Evolutionary conservation across 1,139 yeast species (phyloP), one percentile per base, ranked within the genome.

Genomic region (Blastobotrys serpentis): DNA sequence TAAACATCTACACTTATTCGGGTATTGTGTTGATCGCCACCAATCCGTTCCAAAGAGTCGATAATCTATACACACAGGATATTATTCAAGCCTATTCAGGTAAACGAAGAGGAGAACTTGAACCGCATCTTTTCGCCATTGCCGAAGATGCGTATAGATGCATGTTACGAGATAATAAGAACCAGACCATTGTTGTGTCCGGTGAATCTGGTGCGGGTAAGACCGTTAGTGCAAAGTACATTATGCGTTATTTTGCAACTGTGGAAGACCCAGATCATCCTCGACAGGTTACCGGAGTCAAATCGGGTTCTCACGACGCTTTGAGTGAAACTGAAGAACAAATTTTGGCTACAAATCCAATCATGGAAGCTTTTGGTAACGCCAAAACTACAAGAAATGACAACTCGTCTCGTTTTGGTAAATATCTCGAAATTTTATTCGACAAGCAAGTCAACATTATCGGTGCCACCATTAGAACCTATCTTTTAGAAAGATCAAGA

Each of bases 171-270:
- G 94, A 88, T 61, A 75, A 78, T 39, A 76, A 80, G 59, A 90
- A 92, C 70, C 98, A 92, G 71, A 92, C 98, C 1, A 90, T 92
- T 57, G 96, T 92, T 34, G 98, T 92, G 22, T 83, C 94, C 61
- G 98, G 98, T 67, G 98, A 92, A 69, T 87, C 96, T 4, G 98
- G 98, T 67, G 98, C 98, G 19, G 98, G 98, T 69, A 94, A 92
- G 65, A 94, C 98, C 2, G 98, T 92, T 38, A 82, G 94, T 55
- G 98, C 99, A 45, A 92, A 92, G 68, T 92, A 87, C 67, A 92
- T 92, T 57, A 92, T 92, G 98, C 81, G 98, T 66, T 92, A 89
- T 68, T 90, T 92, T 69, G 98, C 98, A 3, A 83, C 96, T 7
- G 97, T 92, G 16, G 98, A 90, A 63, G 86, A 82, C 53, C 73